These are phyloP conservation scores for Extremus antarcticus DNA, from an alignment of 495 filamentous ascomycete species.

Conservation along the genomic window DNA sequence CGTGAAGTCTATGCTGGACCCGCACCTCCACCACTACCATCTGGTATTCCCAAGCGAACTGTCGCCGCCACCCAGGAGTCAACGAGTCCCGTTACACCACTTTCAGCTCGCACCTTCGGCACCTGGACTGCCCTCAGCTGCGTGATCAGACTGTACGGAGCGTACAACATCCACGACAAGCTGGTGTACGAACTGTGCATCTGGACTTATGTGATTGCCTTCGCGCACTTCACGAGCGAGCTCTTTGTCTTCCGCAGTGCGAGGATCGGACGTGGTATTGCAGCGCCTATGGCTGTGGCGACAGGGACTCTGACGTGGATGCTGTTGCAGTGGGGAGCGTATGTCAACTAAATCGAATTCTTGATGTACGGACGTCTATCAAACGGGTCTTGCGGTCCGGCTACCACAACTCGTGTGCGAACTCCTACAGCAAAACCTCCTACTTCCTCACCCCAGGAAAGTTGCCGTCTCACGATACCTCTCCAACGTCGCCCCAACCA, in stretches of 20 bases:
- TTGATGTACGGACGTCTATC: too few species aligned
- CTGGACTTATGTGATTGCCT: conserved; percentile 70
- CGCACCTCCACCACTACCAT: conserved; percentile 31
- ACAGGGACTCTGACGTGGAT: conserved; percentile 70
- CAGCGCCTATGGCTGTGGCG: conserved; percentile 63
- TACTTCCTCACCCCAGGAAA: neutral
- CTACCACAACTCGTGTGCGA: too few species aligned
- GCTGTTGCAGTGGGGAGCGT: conserved; percentile 55
- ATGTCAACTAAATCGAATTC: conserved; percentile 36
- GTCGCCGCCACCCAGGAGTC: neutral
- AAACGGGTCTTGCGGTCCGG: too few species aligned
- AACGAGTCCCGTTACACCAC: conserved; percentile 45
- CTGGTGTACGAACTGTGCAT: conserved; percentile 66
- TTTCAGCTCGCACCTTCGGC: conserved; percentile 76
- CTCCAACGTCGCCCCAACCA: neutral
- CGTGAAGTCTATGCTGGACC: conserved; percentile 62
- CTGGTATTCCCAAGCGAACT: neutral
- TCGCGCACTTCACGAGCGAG: conserved; percentile 72
- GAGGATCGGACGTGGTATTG: conserved; percentile 53
- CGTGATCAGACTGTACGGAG: conserved; percentile 71
- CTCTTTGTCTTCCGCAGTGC: conserved; percentile 65
- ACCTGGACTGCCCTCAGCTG: conserved; percentile 77
- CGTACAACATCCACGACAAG: conserved; percentile 66
- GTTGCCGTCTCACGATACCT: neutral
- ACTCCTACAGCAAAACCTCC: too few species aligned